Base-by-base conservation (phyloP, 163 green algal species). In the Smithsoniella earleae region DNA sequence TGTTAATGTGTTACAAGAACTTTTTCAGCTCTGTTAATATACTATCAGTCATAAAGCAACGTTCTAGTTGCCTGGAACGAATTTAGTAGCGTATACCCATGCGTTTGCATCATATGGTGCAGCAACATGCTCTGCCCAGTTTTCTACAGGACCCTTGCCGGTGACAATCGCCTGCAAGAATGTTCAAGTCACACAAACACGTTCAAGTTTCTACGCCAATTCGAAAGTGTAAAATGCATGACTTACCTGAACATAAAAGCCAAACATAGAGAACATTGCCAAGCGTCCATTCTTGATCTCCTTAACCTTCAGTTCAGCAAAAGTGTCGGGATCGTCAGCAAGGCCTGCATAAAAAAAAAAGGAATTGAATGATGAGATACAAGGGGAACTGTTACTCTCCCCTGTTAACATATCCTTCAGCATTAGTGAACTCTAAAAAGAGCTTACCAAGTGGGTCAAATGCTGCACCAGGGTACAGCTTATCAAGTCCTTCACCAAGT, bases 111-210 rank as follows among this genome's bases (percentile, higher is more conserved):
- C 66, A 34, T 65, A 72, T 16, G 88, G 88, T 79, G 90, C 80
- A 54, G 86, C 86, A 55, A 94, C 76, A 80, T 94, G 88, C 40
- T 89, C 84, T 10, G 79, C 66, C 77, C 86, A 81, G 87, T 91
- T 91, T 65, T 88, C 78, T 36, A 96, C 65, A 73, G 89, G 89
- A 43, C 85, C 89, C 89, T 95, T 91, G 78, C 89, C 87, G 66
- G 89, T 96, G 40, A 93, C 84, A 62, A 95, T 92, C 46, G 86
- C 92, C 90, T 97, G 91, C 18, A 90, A n/a, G n/a, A n/a, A n/a
- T n/a, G n/a, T n/a, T n/a, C n/a, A n/a, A n/a, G n/a, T n/a, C n/a
- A n/a, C n/a, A n/a, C n/a, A n/a, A n/a, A n/a, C n/a, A n/a, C n/a
- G n/a, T n/a, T n/a, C n/a, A n/a, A n/a, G n/a, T n/a, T n/a, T n/a